Percentiles rank a stretch among this genome's conserved stretches.
These are phyloP conservation scores for Nephelium lappaceum DNA, from an alignment of 345 rosid species.

Conservation along the genomic window DNA sequence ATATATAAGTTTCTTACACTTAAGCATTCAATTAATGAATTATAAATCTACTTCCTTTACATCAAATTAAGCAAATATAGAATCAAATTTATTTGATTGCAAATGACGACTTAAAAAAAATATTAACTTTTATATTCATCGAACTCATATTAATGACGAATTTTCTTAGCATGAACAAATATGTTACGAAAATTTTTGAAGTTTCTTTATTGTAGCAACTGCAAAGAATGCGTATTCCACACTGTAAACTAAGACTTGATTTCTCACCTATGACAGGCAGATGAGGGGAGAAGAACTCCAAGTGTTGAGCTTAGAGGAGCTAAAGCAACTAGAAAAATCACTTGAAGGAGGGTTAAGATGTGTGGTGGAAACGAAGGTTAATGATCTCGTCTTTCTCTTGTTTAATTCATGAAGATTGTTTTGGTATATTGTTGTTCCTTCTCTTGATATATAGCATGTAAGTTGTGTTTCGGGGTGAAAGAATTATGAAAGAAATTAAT, in stretches of 20 bases:
- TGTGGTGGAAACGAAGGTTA: constrained; percentile 37
- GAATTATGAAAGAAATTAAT: constrained; percentile 23
- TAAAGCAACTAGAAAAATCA: constrained; percentile 71
- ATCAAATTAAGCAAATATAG: neutral
- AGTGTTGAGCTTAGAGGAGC: constrained; percentile 70
- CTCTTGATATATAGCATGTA: neutral
- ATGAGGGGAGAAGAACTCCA: constrained; percentile 95
- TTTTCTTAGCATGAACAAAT: too few relatives aligned
- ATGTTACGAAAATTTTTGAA: too few relatives aligned
- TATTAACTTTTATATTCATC: too few relatives aligned
- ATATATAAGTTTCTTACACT: neutral
- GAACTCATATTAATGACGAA: too few relatives aligned
- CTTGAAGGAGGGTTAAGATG: constrained; percentile 65
- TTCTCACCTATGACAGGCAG: constrained; percentile 47
- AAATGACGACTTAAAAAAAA: neutral
- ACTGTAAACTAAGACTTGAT: neutral
- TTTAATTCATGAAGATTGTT: neutral
- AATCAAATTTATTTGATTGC: neutral
- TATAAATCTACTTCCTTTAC: neutral
- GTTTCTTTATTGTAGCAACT: neutral
- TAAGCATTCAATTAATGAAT: neutral
- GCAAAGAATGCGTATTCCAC: neutral
- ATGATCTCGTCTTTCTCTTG: neutral
- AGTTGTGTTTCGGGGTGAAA: constrained; percentile 31
- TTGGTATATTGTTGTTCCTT: neutral